phyloP scores from a whole-genome alignment of 139 green algal species.

The Monoraphidium neglectum region DNA sequence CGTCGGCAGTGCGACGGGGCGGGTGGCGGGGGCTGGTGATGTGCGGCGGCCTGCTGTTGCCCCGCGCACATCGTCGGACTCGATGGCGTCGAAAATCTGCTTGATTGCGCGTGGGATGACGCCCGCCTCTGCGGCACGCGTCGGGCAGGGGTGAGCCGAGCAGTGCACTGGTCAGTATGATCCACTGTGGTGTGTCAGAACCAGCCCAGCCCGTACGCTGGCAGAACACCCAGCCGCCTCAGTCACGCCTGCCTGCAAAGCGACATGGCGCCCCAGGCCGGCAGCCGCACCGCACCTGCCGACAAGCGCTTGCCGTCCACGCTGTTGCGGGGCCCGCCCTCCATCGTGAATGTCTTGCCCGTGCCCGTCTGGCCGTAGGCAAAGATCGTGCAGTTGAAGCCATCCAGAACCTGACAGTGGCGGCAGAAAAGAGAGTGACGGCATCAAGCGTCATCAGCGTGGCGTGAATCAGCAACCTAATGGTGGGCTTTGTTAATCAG shows the following conservation, averaged over 20 bases:
- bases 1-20: not conserved
- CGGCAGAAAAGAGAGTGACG: too few relatives aligned
- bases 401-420: slow-evolving; percentile 48
- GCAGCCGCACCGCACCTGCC: too few relatives aligned
- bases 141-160: slow-evolving; percentile 38
- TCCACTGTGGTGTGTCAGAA: not conserved
- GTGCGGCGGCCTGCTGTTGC: not conserved
- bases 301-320: slow-evolving; percentile 58
- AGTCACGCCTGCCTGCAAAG: too few relatives aligned
- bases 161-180: slow-evolving; percentile 2
- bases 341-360: slow-evolving; percentile 98
- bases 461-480: too few relatives aligned
- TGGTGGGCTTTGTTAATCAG: too few relatives aligned
- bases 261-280: too few relatives aligned
- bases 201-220: too few relatives aligned
- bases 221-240: not conserved
- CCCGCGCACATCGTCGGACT: slow-evolving; percentile 48
- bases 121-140: too few relatives aligned
- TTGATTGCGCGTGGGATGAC: slow-evolving; percentile 96
- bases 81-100: slow-evolving; percentile 93
- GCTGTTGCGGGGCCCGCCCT: slow-evolving; percentile 74
- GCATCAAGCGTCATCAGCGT: too few relatives aligned
- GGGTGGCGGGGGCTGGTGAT: not conserved
- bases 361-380: slow-evolving; percentile 93
- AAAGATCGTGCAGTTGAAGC: slow-evolving; percentile 88